These are phyloP conservation scores for Copromyces sp. DNA, from an alignment of 495 filamentous ascomycete species.

Conservation along the genomic window DNA sequence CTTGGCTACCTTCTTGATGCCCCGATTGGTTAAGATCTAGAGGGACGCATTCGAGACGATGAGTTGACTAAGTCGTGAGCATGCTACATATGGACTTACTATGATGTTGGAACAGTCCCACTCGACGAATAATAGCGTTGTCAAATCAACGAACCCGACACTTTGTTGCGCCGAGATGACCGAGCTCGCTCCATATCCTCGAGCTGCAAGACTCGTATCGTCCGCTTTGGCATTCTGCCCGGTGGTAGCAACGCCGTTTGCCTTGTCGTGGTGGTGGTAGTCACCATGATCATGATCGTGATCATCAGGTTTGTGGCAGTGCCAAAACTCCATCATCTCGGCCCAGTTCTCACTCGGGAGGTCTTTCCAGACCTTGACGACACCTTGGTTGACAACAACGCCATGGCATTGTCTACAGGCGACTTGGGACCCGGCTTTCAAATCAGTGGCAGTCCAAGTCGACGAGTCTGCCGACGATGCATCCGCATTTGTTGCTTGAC, in stretches of 20 bases:
- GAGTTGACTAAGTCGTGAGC: constrained; percentile 1
- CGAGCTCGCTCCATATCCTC: constrained; percentile 69
- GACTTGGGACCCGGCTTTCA: constrained; percentile 45
- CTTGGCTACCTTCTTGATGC: constrained; percentile 83
- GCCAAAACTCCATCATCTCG: constrained; percentile 99
- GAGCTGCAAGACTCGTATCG: constrained; percentile 39
- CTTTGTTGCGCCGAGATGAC: constrained; percentile 50
- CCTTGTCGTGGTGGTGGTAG: neutral
- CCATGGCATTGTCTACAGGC: constrained; percentile 52
- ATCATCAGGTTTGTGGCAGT: constrained; percentile 79
- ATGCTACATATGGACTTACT: constrained; percentile 41
- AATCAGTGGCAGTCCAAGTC: constrained; percentile 66
- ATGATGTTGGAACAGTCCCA: constrained; percentile 50
- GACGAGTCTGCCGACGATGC: constrained; percentile 21
- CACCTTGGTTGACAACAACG: constrained; percentile 32
- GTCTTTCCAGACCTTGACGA: constrained; percentile 71
- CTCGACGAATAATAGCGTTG: constrained; percentile 59
- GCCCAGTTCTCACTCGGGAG: constrained; percentile 95
- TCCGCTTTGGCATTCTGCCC: constrained; percentile 19
- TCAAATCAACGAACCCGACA: constrained; percentile 68
- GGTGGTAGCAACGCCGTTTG: neutral
- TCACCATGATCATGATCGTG: constrained; percentile 20
- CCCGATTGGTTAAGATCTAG: constrained; percentile 24
- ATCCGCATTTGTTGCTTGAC: constrained; percentile 14
- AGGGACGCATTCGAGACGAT: constrained; percentile 5